Base-by-base conservation (phyloP, 176 grass and related monocot species). In the Aegilops tauschii region DNA sequence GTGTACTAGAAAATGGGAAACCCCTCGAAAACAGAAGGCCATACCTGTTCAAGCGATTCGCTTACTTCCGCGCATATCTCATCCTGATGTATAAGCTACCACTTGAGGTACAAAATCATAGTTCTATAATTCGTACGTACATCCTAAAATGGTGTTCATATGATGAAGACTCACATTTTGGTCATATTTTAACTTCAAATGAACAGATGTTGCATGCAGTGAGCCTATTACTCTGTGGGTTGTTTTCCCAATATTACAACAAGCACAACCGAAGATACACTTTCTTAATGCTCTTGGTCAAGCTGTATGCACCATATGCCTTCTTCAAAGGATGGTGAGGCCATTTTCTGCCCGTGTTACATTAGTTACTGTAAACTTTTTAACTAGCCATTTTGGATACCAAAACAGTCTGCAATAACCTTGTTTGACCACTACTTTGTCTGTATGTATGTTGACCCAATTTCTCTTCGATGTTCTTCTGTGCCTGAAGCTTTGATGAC, bases 281-380 rank as follows among this genome's bases (percentile, higher is more conserved):
- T 9, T 34, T 27, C 14, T 52, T 81, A 17, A 73, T 73, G 68
- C 39, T 47, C 32, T 1, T 74, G 25, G 77, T 59, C 5, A 87
- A 81, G 39, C 44, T 87, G 2, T 87, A 74, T 29, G 78, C 78
- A 25, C 78, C 85, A 4, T 87, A 50, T 21, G 67, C 30, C 5
- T 87, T 87, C 56, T 81, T 81, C 85, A 87, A 81, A 80, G 68
- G 78, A 81, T 27, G 77, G 78, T 87, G 40, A 87, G 85, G 23
- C 20, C 9, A 31, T 10, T 56, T 56, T 37, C 11, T 50, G 1
- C 23, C 6, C 5, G 14, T 68, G 36, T 20, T 80, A 5, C 27
- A 31, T 76, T 18, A 25, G 5, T 11, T 50, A 50, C 14, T 31
- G 4, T 20, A 76, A 50, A 50, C 47, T 54, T 76, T 28, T 9